Conservation (phyloP, 495 filamentous ascomycete genomes). For the Neurospora sp. region DNA sequence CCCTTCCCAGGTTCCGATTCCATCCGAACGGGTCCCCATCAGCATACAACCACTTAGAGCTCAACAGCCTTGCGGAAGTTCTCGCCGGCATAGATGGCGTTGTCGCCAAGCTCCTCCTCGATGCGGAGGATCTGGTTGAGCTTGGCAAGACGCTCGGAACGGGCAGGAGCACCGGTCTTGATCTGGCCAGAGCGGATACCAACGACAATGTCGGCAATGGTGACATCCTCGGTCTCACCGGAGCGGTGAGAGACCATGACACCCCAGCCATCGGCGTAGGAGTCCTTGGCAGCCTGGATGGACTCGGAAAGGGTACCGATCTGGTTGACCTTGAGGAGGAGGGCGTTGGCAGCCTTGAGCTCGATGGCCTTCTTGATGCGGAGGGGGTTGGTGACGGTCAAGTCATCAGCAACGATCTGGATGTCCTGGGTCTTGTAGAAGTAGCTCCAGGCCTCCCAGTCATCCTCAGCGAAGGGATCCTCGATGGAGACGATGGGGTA, state of each 20-base stretch:
- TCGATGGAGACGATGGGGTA: constrained; percentile 90
- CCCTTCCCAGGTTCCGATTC: constrained; percentile 7
- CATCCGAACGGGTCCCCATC: constrained; percentile 5
- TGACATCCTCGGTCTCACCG: constrained; percentile 98
- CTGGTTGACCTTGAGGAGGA: constrained; percentile 99
- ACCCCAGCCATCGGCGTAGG: constrained; percentile 92
- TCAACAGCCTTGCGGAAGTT: constrained; percentile 87
- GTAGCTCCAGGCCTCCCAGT: constrained; percentile 99
- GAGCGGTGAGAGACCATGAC: constrained; percentile 99
- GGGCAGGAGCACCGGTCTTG: constrained; percentile 95
- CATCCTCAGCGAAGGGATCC: constrained; percentile 62
- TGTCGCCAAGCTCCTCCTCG: constrained; percentile 92
- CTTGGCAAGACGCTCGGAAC: constrained; percentile 97
- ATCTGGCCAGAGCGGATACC: constrained; percentile 95
- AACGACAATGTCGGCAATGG: constrained; percentile 95
- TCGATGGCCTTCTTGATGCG: constrained; percentile 99
- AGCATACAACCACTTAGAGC: constrained; percentile 43
- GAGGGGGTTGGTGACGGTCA: constrained; percentile 95
- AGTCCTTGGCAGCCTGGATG: constrained; percentile 99
- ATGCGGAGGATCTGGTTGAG: constrained; percentile 99
- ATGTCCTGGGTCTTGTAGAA: constrained; percentile 98
- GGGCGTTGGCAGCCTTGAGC: constrained; percentile 93
- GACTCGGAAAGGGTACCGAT: constrained; percentile 98
- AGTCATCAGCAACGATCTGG: constrained; percentile 91
- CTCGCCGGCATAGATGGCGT: constrained; percentile 82